Evolutionary conservation across 768 basidiomycete genomes (phyloP), one percentile per base, ranked within the genome.

Genomic region (Pulveroboletus sp.): DNA sequence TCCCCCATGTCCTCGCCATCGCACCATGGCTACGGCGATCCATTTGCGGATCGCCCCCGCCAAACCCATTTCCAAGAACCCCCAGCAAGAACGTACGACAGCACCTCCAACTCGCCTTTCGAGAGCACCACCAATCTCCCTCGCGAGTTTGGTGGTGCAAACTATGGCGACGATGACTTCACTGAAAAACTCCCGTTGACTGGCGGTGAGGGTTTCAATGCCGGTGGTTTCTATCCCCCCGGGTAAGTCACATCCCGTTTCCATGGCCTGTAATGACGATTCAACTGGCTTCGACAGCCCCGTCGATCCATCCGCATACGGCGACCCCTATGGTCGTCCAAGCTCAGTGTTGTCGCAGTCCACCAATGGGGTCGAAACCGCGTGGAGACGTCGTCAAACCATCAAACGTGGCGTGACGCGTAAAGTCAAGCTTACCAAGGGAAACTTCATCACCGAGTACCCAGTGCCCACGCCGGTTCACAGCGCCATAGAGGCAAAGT

Each of bases 351-450:
- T 76, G 39, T 83, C 82, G 0, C 72, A 74, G 17, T 76, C 79
- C 36, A 78, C 76, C 17, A 78, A 73, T 54, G 82, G 80, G 30
- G 72, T 72, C 43, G 83, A 85, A 51, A 79, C 72, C 43, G 83
- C 81, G 3, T 81, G 80, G 80, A 71, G 78, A 55, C 82, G 88
- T 51, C 84, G 92, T 48, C 92, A 95, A 69, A 92, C 89, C 30
- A 89, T 93, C 70, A 90, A 90, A 65, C 88, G 93, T 46, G 86
- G 91, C 51, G 90, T 93, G 21, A 94, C 92, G n/a, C 86, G 90
- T 61, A 90, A 87, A 65, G 88, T 98, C 73, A 89, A 90, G 67
- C 83, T 97, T 56, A 95, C 92, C 8, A 79, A 92, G 43, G 94
- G 94, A 51, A 89, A 94, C 62, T 95, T 93, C 71, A 88, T 95